Percentiles rank a stretch among this genome's conserved stretches.
Evolutionary conservation across 2,329 filamentous ascomycete genomes (phyloP).

Genomic region (Aspergillus melleus): DNA sequence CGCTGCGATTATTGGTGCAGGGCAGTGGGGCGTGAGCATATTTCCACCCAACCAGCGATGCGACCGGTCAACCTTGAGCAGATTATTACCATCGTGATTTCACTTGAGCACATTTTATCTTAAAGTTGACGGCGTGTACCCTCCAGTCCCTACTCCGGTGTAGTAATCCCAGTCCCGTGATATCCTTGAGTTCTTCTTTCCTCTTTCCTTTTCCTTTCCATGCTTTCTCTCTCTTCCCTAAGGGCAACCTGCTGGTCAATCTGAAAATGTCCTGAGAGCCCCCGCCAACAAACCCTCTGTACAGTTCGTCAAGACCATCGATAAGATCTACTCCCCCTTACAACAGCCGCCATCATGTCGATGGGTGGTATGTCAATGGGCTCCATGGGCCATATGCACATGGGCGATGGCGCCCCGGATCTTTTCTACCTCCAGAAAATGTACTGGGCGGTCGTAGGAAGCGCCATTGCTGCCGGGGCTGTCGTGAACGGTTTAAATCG

Average conservation of each 20-base stretch:
- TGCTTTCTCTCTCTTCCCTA: not conserved
- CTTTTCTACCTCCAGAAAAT: constrained; percentile 52
- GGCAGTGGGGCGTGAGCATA: constrained; percentile 13
- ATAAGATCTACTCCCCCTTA: not conserved
- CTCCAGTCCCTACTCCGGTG: too few relatives aligned
- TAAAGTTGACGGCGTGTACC: too few relatives aligned
- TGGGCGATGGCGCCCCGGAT: constrained; percentile 44
- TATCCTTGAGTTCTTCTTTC: not conserved
- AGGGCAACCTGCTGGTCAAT: not conserved
- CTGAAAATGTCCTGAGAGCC: not conserved
- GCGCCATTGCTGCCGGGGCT: constrained; percentile 36
- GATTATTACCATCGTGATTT: constrained; percentile 10
- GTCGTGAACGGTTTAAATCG: constrained; percentile 47
- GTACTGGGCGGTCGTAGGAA: constrained; percentile 54
- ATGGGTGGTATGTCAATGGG: constrained; percentile 28
- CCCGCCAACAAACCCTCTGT: not conserved
- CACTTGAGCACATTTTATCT: not conserved
- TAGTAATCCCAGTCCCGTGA: not conserved
- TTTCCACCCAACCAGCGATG: constrained; percentile 7
- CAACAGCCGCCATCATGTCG: constrained; percentile 13
- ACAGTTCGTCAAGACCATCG: not conserved
- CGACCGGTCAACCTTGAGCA: constrained; percentile 9
- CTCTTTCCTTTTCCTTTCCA: not conserved
- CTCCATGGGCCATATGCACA: constrained; percentile 42
- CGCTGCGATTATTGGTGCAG: not conserved